A percentile compares a stretch with the other conserved stretches of the same genome.
phyloP scores from a whole-genome alignment of 192 early-diverging fungal species.

The Coemansia sp. region DNA sequence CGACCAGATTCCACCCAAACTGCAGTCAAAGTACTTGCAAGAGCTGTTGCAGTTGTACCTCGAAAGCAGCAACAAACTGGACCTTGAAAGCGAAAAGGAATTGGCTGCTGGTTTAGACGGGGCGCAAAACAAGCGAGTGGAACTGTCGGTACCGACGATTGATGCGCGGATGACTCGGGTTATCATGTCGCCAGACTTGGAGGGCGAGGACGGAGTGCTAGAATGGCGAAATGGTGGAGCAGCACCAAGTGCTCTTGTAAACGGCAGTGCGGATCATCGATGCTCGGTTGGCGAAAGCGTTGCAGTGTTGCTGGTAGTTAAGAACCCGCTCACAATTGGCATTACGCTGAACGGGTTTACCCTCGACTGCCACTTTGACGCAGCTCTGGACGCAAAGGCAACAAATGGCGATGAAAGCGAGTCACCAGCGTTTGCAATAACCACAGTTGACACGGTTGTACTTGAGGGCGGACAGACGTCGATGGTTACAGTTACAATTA shows the following conservation, averaged over 20 bases:
- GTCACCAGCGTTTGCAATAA: conserved; percentile 14
- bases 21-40: conserved; percentile 52
- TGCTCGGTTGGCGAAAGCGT: conserved; percentile 50
- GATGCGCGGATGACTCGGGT: conserved; percentile 37
- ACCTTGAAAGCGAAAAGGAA: not conserved
- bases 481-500: conserved; percentile 41
- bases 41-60: conserved; percentile 52
- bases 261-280: conserved; percentile 5
- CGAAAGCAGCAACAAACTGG: conserved; percentile 18
- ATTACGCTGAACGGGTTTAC: conserved; percentile 47
- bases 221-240: conserved; percentile 32
- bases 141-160: conserved; percentile 64
- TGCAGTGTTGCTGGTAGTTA: conserved; percentile 42
- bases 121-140: conserved; percentile 19
- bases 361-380: conserved; percentile 34
- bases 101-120: not conserved
- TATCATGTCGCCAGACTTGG: conserved; percentile 50
- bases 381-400: conserved; percentile 6
- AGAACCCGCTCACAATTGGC: conserved; percentile 46
- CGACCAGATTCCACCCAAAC: conserved; percentile 40
- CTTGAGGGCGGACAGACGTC: conserved; percentile 41
- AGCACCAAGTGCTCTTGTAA: conserved; percentile 10
- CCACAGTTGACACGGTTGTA: conserved; percentile 25
- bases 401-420: not conserved
- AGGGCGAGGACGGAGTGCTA: conserved; percentile 39